phyloP scores from a whole-genome alignment of 495 filamentous ascomycete species.

The Podospora bellae-mahoneyi region DNA sequence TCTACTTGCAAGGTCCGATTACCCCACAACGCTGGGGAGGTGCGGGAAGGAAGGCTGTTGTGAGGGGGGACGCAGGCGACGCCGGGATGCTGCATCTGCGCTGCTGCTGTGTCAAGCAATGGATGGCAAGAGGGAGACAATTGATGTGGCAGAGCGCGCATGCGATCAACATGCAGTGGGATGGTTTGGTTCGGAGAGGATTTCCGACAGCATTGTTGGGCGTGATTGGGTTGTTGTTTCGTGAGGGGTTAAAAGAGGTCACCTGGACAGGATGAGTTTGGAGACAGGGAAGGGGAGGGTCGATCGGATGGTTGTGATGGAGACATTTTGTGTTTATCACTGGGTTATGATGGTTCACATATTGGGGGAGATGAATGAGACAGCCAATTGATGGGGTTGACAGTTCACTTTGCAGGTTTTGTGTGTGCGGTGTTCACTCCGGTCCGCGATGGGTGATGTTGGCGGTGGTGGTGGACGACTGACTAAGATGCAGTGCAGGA shows the following conservation, averaged over 20 bases:
- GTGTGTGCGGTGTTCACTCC: background rate
- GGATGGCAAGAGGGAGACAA: background rate
- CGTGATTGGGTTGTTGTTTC: background rate
- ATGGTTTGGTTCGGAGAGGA: background rate
- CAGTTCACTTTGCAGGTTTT: background rate
- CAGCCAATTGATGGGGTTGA: background rate
- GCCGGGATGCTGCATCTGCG: slow-evolving; percentile 2
- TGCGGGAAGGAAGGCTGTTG: background rate
- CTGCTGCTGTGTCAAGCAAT: background rate
- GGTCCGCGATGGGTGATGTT: background rate
- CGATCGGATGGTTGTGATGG: background rate
- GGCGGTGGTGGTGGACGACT: background rate
- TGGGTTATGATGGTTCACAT: background rate
- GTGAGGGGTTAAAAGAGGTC: background rate
- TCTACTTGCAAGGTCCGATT: slow-evolving; percentile 2
- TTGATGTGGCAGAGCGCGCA: background rate
- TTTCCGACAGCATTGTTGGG: background rate
- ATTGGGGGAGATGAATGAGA: background rate
- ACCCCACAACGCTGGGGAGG: background rate
- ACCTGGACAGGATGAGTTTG: background rate
- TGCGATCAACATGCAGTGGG: background rate
- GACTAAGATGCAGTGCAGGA: background rate
- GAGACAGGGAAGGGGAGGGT: background rate
- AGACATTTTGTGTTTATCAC: background rate
- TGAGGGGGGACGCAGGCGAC: background rate